Evolutionary conservation across 495 filamentous ascomycete species (phyloP), one percentile per base, ranked within the genome.

Genomic region (Penicillium arizonense): DNA sequence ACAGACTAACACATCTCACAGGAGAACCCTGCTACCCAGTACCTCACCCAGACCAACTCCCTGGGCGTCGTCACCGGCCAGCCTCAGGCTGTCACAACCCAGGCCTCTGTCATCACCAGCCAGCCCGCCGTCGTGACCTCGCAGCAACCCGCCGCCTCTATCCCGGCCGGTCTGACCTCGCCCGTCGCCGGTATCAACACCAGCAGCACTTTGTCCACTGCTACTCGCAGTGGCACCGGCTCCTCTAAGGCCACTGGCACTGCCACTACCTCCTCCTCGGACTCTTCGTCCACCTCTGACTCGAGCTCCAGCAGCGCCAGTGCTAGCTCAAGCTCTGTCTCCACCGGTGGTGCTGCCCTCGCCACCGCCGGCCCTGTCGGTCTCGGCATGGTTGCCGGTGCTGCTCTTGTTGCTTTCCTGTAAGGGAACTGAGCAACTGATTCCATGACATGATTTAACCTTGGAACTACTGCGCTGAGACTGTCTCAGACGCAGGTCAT

Each of bases 51-150:
- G 69, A 82, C 80, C 56, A 77, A 83, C 73, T 79, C 81, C 41
- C 64, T 70, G 24, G 78, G 81, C 56, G 79, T 82, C 23, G 73
- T 83, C 32, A 85, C 82, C 41, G 79, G 80, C 63, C 72, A 76
- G 49, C 71, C 76, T 36, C 46, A 46, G 3, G 53, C 37, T 13
- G 62, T 69, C 14, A 75, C 72, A 47, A 46, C 52, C 13, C 72
- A 77, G 58, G 67, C 72, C n/a, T 12, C 43, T 14, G 62, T 58
- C 6, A 68, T 71, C 18, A 79, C 74, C 38, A 57, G 61, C 35
- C 73, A 79, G 55, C 73, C 78, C 14, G 34, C 61, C 6, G 76
- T 62, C 13, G 73, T 69, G 37, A 80, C 78, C 18, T 69, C 64
- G 16, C 74, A 76, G 59, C 53, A 73, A 23, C 41, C 64, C 23